Evolutionary conservation across 2,329 filamentous ascomycete genomes (phyloP), one percentile per base, ranked within the genome.

Genomic region (Penicillium sp.): DNA sequence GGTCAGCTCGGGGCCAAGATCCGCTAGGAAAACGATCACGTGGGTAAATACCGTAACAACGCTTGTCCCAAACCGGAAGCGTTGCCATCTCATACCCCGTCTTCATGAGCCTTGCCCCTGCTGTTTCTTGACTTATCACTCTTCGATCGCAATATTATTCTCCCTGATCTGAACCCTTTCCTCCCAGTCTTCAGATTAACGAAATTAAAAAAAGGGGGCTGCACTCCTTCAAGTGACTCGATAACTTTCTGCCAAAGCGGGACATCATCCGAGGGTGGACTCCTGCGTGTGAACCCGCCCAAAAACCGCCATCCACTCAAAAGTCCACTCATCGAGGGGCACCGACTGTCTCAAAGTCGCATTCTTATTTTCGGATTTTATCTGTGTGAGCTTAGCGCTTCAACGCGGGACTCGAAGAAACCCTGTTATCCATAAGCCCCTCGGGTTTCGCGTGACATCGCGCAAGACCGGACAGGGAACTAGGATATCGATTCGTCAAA

Each of bases 281-380:
- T 64, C 59, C 58, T 66, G 39, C 50, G 39, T 52, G 62, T 62
- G 64, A 69, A 68, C 60, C 66, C 67, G 68, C 67, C 65, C 64
- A 71, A 70, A 57, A 71, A 67, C 66, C 65, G 63, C 64, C 65
- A 67, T 70, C 68, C 61, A 67, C 62, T 59, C 63, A 61, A 58
- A 66, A 67, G 62, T 66, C 68, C 61, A 66, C 77, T 76, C 72
- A 84, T 82, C 78, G 81, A 82, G 77, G 80, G 81, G 77, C 80
- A 79, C 70, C 76, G 53, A 57, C 62, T 53, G 57, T 60, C 55
- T 65, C 60, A 53, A 53, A 59, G 57, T 77, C 71, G 59, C 79
- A 80, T 67, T 78, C 80, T 68, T 81, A 79, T 62, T 74, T 78
- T 67, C 79, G 78, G 69, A 76, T 81, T 58, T 35, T 31, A 15